A percentile compares a stretch with the other conserved stretches of the same genome.
These are phyloP conservation scores for Aureobasidium subglaciale DNA, from an alignment of 2,329 filamentous ascomycete genomes.

Conservation along the genomic window DNA sequence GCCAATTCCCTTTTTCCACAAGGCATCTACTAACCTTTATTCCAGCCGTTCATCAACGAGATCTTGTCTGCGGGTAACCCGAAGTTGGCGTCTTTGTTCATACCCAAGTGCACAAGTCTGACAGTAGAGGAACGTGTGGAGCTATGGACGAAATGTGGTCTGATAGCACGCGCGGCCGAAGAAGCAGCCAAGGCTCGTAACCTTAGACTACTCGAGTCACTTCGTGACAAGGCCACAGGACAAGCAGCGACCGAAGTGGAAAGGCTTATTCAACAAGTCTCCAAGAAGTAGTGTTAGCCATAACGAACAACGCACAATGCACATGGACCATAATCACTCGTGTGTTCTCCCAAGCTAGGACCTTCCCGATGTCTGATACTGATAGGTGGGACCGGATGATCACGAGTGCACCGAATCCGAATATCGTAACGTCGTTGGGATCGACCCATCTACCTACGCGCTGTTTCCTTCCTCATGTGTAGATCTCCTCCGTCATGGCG, in stretches of 20 bases:
- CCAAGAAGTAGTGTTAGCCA: conserved; percentile 5
- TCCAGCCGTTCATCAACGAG: conserved; percentile 82
- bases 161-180: conserved; percentile 82
- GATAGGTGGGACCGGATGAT: too few relatives aligned
- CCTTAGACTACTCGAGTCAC: conserved; percentile 61
- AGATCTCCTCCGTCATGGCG: conserved; percentile 17
- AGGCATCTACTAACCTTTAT: conserved; percentile 15
- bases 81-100: conserved; percentile 72
- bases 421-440: background rate
- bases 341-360: too few relatives aligned
- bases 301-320: background rate
- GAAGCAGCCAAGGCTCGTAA: conserved; percentile 83
- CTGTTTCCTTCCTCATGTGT: background rate
- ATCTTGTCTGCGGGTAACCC: conserved; percentile 83
- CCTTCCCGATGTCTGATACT: too few relatives aligned
- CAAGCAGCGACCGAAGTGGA: conserved; percentile 73
- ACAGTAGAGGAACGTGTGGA: conserved; percentile 63
- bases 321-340: too few relatives aligned
- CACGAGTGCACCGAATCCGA: too few relatives aligned
- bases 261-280: conserved; percentile 55
- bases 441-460: background rate
- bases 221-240: conserved; percentile 67
- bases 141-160: conserved; percentile 96
- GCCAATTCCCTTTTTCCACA: background rate
- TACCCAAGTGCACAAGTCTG: conserved; percentile 75